Conservation (phyloP, 768 basidiomycete genomes). For the Phaffia tasmanica region DNA sequence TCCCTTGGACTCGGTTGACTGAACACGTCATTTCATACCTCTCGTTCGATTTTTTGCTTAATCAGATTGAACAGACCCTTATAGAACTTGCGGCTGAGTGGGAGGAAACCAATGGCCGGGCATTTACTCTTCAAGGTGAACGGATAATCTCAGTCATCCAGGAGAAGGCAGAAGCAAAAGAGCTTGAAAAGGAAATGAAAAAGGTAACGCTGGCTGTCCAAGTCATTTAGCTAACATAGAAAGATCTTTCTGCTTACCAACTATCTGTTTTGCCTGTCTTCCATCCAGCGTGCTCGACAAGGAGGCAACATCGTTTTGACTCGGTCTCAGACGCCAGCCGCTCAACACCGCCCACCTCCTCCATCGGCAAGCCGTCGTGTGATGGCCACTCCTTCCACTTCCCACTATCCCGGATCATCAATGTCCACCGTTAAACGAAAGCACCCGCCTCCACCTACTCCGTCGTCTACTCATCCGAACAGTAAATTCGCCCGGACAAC, state of each 20-base stretch:
- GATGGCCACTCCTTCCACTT: slow-evolving; percentile 1
- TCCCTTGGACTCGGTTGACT: not conserved
- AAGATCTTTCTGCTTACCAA: slow-evolving; percentile 28
- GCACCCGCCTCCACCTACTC: slow-evolving; percentile 12
- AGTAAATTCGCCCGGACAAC: slow-evolving; percentile 8
- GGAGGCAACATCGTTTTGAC: not conserved
- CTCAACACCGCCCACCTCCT: slow-evolving; percentile 8
- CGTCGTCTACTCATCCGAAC: not conserved
- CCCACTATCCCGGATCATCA: not conserved
- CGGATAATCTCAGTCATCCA: slow-evolving; percentile 68
- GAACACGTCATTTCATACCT: not conserved
- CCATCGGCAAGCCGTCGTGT: not conserved
- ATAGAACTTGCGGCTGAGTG: slow-evolving; percentile 65
- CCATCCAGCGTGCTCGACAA: slow-evolving; percentile 11
- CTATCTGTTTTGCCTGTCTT: not conserved
- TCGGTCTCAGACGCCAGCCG: not conserved
- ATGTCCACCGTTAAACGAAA: slow-evolving; percentile 17
- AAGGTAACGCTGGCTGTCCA: slow-evolving; percentile 36
- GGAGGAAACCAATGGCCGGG: slow-evolving; percentile 62
- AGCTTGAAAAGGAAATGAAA: slow-evolving; percentile 67
- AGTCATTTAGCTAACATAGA: not conserved
- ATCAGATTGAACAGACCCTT: slow-evolving; percentile 78
- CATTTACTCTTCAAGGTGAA: slow-evolving; percentile 75
- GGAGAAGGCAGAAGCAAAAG: slow-evolving; percentile 53
- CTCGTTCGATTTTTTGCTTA: slow-evolving; percentile 2